Evolutionary conservation across 179 eudicot species (phyloP).

Genomic region (Beta macrorhiza): DNA sequence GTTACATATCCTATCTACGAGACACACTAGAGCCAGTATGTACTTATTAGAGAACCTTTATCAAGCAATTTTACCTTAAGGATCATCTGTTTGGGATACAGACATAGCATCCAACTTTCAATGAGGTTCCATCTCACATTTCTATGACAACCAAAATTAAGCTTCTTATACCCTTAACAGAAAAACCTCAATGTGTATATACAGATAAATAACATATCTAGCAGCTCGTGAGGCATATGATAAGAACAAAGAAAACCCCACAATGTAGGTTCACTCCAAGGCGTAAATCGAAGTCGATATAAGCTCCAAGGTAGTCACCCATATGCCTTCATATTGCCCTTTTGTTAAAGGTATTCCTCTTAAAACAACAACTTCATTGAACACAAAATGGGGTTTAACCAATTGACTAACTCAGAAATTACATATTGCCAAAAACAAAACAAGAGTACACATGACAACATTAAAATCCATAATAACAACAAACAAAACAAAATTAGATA

Average conservation of each 20-base stretch:
- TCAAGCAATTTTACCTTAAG: background rate
- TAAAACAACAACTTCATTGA: background rate
- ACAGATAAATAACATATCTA: background rate
- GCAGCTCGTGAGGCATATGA: background rate
- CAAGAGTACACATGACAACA: background rate
- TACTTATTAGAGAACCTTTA: background rate
- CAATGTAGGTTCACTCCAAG: conserved; percentile 5
- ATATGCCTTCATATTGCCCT: background rate
- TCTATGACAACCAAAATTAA: background rate
- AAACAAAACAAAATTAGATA: background rate
- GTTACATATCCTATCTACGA: background rate
- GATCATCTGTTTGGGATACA: conserved; percentile 2
- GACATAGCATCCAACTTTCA: background rate
- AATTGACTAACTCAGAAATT: background rate
- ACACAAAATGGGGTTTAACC: conserved; percentile 14
- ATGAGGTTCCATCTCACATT: background rate
- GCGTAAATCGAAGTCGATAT: background rate
- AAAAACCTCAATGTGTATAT: background rate
- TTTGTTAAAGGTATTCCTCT: background rate
- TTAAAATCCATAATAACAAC: background rate
- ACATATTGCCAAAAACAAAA: background rate
- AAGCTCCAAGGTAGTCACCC: background rate
- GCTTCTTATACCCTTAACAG: background rate
- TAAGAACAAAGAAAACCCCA: background rate
- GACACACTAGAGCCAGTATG: background rate